Evolutionary conservation across 2,329 filamentous ascomycete species (phyloP), one percentile per base, ranked within the genome.

Genomic region (Tolypocladium album): DNA sequence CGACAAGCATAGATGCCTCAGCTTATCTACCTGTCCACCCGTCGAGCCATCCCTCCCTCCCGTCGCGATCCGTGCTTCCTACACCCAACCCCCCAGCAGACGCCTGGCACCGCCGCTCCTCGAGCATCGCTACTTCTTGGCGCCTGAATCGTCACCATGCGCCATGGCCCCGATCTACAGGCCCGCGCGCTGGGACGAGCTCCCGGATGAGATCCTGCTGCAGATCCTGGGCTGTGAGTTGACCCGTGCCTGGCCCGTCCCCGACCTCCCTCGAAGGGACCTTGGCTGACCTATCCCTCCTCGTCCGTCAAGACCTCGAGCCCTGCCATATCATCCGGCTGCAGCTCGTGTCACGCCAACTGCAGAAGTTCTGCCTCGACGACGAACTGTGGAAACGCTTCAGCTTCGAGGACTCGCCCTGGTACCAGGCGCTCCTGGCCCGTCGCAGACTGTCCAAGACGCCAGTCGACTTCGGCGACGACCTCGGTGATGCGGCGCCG

Each of bases 381-480:
- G 83, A 88, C 66, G 82, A 79, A 45, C 77, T 93, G 42, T 97
- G 92, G 92, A 88, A 88, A 63, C 75, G 80, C 3, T 80, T 87
- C 69, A 92, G 88, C 71, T 90, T 94, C 70, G 79, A 86, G 42
- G 78, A 85, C 61, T 93, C 90, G 20, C 71, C 79, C 40, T 87
- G 87, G 70, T 82, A 88, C 67, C 80, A 84, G 39, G 75, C 78
- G n/a, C 80, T 89, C 31, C 80, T 79, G 61, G 68, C 64, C n/a
- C 69, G 71, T 40, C 70, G 70, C 36, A 64, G 62, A 27, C 68
- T 82, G 12, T 69, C 61, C 40, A 60, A 61, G 36, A 72, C 24
- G 68, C 75, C 66, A 9, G 42, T 55, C 57, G 61, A 66, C 24
- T 45, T 59, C 31, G 47, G 58, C 38, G 52, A 56, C 58, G 39